Evolutionary conservation across 192 early-diverging fungal species (phyloP), one percentile per base, ranked within the genome.

Genomic region (Coemansia sp.): DNA sequence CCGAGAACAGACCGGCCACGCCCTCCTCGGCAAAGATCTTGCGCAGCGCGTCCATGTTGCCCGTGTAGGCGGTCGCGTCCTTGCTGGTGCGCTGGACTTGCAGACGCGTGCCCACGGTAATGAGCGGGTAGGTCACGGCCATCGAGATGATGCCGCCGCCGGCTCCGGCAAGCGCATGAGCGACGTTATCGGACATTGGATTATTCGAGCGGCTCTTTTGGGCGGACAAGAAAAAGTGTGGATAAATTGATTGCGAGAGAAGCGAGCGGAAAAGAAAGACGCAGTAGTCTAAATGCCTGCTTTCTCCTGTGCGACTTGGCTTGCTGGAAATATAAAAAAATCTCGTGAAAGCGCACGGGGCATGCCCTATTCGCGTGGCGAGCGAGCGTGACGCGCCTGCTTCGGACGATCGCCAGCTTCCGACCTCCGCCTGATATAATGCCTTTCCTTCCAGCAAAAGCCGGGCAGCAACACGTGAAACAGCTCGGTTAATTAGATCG

Each of bases 21-120:
- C 97, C 95, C 65, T 98, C 97, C 54, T 86, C 81, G 54, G 85
- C 79, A 10, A 98, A 28, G 56, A 99, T 94, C 80, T 93, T 96
- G 56, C 82, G 67, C 64, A 94, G 78, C 12, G 90, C 88, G 61
- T 94, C 90, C 44, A 73, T 32, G 46, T 77, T 80, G 55, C 79
- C 75, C 7, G 82, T 70, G 61, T 90, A 90, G 11, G 83, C 75
- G 0, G 84, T 22, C 11, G 55, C 74, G 40, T 80, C 77, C 59
- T 70, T 78, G 29, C 60, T 78, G 55, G 82, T 79, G 68, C 85
- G 83, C 68, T 91, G 87, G 6, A 89, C 89, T 53, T 91, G 89
- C 17, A 89, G 81, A 51, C 87, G 83, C 55, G 83, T 87, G 69
- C 83, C 92, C 71, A 88, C 81, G 32, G 84, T 87, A 44, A 84